Evolutionary conservation across 2,329 filamentous ascomycete species (phyloP).

Genomic region (Lojkania enalia): DNA sequence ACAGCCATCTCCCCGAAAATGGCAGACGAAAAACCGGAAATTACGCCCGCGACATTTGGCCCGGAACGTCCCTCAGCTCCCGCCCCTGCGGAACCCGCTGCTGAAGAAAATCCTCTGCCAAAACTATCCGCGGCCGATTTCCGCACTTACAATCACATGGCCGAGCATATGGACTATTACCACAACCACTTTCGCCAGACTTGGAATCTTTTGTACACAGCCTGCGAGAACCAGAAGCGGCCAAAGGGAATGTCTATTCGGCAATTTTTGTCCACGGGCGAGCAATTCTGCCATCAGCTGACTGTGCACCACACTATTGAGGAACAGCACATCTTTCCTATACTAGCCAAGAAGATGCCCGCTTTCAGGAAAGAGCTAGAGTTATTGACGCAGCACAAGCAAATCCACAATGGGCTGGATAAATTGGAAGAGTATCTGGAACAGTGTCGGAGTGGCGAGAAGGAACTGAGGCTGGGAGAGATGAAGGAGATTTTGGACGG

Average conservation of each 20-base stretch:
- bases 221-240: slow-evolving; percentile 63
- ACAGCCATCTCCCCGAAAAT: no score
- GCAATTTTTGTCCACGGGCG: slow-evolving; percentile 68
- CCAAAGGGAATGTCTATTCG: slow-evolving; percentile 67
- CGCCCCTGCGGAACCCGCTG: no score
- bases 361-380: slow-evolving; percentile 70
- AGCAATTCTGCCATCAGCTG: slow-evolving; percentile 73
- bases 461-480: slow-evolving; percentile 58
- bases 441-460: slow-evolving; percentile 65
- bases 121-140: slow-evolving; percentile 70
- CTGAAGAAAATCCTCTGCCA: slow-evolving; percentile 55
- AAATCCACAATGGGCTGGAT: slow-evolving; percentile 78
- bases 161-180: slow-evolving; percentile 75
- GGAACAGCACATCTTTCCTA: slow-evolving; percentile 80
- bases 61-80: no score
- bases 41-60: no score
- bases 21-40: no score
- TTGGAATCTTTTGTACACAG: slow-evolving; percentile 72
- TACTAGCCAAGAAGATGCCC: slow-evolving; percentile 76
- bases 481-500: slow-evolving; percentile 73
- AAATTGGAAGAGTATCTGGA: slow-evolving; percentile 67
- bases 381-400: slow-evolving; percentile 72
- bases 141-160: slow-evolving; percentile 69
- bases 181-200: slow-evolving; percentile 45
- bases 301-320: slow-evolving; percentile 80